Percentiles rank a stretch among this genome's conserved stretches.
Evolutionary conservation across 306 rosid genomes (phyloP).

Genomic region (Rosa multiflora): DNA sequence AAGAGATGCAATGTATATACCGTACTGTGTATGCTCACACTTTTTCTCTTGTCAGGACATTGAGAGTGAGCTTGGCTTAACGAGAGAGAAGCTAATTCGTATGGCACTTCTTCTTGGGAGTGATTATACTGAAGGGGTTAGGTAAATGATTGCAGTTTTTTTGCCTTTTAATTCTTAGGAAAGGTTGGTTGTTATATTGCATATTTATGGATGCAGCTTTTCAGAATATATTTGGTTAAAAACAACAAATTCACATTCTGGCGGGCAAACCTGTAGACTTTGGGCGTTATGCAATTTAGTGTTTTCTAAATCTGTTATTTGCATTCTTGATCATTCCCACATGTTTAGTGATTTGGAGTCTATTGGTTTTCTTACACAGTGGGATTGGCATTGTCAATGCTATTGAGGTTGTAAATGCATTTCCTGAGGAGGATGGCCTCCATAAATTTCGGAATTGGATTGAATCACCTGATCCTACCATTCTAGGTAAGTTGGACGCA

Average conservation of each 20-base stretch:
- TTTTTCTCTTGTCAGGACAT: constrained; percentile 58
- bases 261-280: background rate
- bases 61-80: constrained; percentile 89
- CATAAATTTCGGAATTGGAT: constrained; percentile 79
- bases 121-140: constrained; percentile 96
- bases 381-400: constrained; percentile 99
- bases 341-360: constrained; percentile 25
- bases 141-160: constrained; percentile 40
- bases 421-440: constrained; percentile 90
- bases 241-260: background rate
- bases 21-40: background rate
- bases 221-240: constrained; percentile 4
- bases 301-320: background rate
- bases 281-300: background rate
- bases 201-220: constrained; percentile 14
- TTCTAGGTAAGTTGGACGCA: constrained; percentile 59
- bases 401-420: constrained; percentile 86
- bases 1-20: constrained; percentile 3
- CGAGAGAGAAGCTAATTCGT: constrained; percentile 71
- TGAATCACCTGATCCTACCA: constrained; percentile 96
- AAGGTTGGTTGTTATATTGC: constrained; percentile 25
- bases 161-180: constrained; percentile 13
- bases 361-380: constrained; percentile 44
- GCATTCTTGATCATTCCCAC: background rate
- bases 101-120: constrained; percentile 96